A percentile compares a stretch with the other conserved stretches of the same genome.
Evolutionary conservation across 164 flowering plant genomes (phyloP).

Genomic region (Hamamelis virginiana): DNA sequence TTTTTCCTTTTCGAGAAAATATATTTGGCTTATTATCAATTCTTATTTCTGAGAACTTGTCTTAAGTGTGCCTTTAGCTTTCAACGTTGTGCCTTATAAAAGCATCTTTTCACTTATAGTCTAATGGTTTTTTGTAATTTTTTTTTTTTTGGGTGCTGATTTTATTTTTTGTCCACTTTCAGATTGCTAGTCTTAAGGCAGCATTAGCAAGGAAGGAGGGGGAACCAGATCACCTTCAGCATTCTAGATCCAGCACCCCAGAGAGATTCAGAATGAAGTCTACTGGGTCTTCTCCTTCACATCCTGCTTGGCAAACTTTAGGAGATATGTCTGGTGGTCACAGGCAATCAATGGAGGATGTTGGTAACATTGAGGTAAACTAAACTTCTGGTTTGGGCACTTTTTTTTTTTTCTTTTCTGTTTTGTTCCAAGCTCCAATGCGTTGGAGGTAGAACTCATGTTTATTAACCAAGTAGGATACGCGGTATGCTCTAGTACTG

Average conservation of each 20-base stretch:
- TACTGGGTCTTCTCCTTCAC: conserved; percentile 38
- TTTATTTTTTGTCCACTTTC: not conserved
- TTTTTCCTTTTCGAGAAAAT: not conserved
- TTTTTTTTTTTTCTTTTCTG: too few species aligned
- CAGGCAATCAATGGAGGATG: conserved; percentile 52
- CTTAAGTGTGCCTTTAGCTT: not conserved
- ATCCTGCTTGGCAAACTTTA: conserved; percentile 27
- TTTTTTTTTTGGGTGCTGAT: not conserved
- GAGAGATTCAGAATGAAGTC: conserved; percentile 37
- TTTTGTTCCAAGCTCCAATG: not conserved
- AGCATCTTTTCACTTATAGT: not conserved
- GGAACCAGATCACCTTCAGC: conserved; percentile 30
- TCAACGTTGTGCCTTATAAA: not conserved
- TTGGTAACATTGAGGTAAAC: conserved; percentile 49
- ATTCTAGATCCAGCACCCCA: conserved; percentile 45
- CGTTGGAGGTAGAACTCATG: not conserved
- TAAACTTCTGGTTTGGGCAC: not conserved
- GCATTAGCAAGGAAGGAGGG: conserved; percentile 76
- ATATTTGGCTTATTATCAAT: not conserved
- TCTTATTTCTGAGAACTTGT: not conserved
- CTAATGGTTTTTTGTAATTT: not conserved
- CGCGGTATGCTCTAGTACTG: not conserved
- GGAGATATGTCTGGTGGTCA: conserved; percentile 31
- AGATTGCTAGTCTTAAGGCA: conserved; percentile 78
- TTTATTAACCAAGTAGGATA: not conserved